A percentile compares a stretch with the other conserved stretches of the same genome.
These are phyloP conservation scores for Allium fistulosum DNA, from an alignment of 106 monocot genomes.

Conservation along the genomic window DNA sequence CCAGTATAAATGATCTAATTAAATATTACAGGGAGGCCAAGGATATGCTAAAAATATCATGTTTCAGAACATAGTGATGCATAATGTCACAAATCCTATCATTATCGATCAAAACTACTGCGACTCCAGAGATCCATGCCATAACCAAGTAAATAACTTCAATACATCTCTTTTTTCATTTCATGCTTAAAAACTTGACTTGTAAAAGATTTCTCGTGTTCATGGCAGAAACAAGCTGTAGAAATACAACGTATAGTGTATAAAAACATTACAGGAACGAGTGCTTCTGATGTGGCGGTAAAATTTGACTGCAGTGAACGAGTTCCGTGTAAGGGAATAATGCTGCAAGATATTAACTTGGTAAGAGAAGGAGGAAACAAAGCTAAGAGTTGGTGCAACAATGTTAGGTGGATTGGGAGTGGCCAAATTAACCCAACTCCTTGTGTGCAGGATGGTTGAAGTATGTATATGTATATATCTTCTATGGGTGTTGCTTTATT, in stretches of 20 bases:
- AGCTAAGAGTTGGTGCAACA: slow-evolving; percentile 24
- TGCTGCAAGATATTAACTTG: slow-evolving; percentile 18
- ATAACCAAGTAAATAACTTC: slow-evolving; percentile 9
- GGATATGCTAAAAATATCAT: slow-evolving; percentile 10
- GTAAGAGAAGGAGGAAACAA: slow-evolving; percentile 5
- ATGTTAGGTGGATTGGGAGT: slow-evolving; percentile 12
- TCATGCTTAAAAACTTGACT: background rate
- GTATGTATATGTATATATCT: background rate
- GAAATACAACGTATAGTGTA: slow-evolving; percentile 22
- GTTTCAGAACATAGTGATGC: slow-evolving; percentile 23
- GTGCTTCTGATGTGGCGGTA: slow-evolving; percentile 25
- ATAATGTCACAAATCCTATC: slow-evolving; percentile 15
- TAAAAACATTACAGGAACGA: slow-evolving; percentile 42
- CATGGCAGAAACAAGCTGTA: slow-evolving; percentile 25
- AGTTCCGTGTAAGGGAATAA: slow-evolving; percentile 23
- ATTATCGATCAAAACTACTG: slow-evolving; percentile 21
- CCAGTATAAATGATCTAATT: background rate
- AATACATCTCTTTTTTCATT: background rate
- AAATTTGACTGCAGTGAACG: slow-evolving; percentile 31
- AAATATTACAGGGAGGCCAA: slow-evolving; percentile 9
- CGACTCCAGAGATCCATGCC: slow-evolving; percentile 9
- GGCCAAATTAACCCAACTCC: slow-evolving; percentile 18
- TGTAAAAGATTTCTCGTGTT: background rate
- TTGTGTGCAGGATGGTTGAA: slow-evolving; percentile 8
- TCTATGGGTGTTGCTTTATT: no score